Conservation (phyloP, 225 moss, liverwort and hornwort genomes). For the Pseudoscleropodium purum region DNA sequence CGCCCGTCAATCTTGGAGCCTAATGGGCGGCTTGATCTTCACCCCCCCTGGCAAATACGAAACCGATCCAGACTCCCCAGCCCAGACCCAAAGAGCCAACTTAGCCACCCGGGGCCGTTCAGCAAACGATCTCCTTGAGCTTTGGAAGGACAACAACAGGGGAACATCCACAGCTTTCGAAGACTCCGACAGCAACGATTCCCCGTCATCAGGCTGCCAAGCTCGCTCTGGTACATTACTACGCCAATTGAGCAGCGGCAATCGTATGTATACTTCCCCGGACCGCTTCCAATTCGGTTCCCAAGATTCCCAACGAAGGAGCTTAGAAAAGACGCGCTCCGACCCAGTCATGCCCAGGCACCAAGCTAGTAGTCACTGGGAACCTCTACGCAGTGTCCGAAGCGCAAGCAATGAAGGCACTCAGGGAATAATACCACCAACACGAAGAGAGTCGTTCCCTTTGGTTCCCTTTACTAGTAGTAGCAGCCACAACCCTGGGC, state of each 20-base stretch:
- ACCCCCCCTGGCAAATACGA: not conserved
- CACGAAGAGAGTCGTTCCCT: not conserved
- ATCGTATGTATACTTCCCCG: not conserved
- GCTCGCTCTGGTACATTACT: not conserved
- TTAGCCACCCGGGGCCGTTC: not conserved
- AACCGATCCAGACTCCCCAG: not conserved
- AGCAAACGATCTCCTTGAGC: constrained; percentile 11
- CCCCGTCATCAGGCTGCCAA: not conserved
- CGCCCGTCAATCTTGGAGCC: constrained; percentile 30
- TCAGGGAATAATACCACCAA: not conserved
- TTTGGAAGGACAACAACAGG: not conserved
- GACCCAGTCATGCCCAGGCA: not conserved
- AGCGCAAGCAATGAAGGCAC: constrained; percentile 45
- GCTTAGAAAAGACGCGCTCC: not conserved
- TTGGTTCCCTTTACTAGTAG: not conserved
- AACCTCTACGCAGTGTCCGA: constrained; percentile 10
- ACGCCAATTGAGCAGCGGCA: not conserved
- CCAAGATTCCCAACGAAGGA: not conserved
- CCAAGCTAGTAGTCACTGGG: not conserved
- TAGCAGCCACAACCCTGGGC: not conserved
- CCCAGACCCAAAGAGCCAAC: not conserved
- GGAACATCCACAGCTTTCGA: not conserved
- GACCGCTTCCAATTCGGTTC: not conserved
- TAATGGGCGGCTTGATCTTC: constrained; percentile 52
- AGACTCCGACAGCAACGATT: not conserved